Base-by-base conservation (phyloP, 2,329 filamentous ascomycete species). In the Bipolaris zeicola region DNA sequence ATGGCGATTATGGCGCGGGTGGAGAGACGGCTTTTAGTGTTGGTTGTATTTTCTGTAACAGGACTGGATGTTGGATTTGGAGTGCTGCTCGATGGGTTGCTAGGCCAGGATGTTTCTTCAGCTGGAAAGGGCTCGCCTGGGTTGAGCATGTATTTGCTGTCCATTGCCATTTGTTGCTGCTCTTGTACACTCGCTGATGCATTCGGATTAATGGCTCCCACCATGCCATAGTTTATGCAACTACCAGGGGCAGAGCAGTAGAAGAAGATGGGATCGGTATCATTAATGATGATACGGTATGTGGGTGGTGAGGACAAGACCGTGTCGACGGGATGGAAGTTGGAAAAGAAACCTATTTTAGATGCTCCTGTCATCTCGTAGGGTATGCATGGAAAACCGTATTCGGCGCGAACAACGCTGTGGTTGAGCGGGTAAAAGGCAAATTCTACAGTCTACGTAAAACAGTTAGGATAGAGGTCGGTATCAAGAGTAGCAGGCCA, bases 181-280 rank as follows among this genome's bases (percentile, higher is more conserved):
- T 50, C 51, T 5, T 58, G 50, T 36, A 76, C 59, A 5, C 58
- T 63, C 41, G 61, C 66, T 11, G 57, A 62, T 6, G 64, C 31
- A 42, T 71, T 73, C 8, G 87, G 83, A 67, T 93, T 94, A 63
- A 93, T 87, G 1, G 85, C 88, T 3, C 89, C 90, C 16, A 94
- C 83, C 90, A 94, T 94, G 36, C 85, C 83, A 49, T 87, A 83
- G 2, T 77, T 73, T 8, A 82, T 80, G 68, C 90, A 94, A 5
- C 87, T 89, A 1, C 80, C 83, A 0, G 85, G 82, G 0, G 88
- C 88, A 0, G 86, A 68, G 57, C 73, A 76, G 63, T 77, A 77
- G 67, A 74, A 77, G 56, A 72, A 76, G 1, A 76, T 67, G 2
- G 75, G 74, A 1, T 62, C 37, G 1, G 70, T 69, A 52, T 74